These are phyloP conservation scores for Penicillium nucicola DNA, from an alignment of 495 filamentous ascomycete genomes.

Conservation along the genomic window DNA sequence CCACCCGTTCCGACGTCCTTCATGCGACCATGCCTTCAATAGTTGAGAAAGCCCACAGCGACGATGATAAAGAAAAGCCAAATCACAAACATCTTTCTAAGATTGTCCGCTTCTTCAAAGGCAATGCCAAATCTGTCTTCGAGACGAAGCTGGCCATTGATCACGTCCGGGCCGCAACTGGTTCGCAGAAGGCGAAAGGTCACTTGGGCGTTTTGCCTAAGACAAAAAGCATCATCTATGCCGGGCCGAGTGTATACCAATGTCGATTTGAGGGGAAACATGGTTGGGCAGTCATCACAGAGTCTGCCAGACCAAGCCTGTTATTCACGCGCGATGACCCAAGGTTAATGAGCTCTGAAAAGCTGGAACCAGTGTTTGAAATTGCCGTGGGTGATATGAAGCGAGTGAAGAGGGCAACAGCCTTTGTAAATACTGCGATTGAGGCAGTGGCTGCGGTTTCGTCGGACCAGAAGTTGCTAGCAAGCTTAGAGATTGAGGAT, in stretches of 20 bases:
- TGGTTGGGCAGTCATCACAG: conserved; percentile 37
- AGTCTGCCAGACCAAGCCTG: neutral
- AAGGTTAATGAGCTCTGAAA: neutral
- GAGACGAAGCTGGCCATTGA: conserved; percentile 63
- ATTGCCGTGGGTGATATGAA: neutral
- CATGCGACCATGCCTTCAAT: neutral
- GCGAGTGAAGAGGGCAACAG: neutral
- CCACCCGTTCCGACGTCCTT: no score
- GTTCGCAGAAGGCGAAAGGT: conserved; percentile 58
- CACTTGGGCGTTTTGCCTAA: conserved; percentile 61
- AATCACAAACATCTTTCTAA: neutral
- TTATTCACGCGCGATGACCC: neutral
- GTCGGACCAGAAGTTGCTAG: neutral
- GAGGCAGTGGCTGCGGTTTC: neutral
- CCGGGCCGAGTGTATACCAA: conserved; percentile 68
- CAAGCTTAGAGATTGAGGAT: conserved; percentile 1
- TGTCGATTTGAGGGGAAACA: conserved; percentile 60
- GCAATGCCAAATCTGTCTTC: conserved; percentile 55
- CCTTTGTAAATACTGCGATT: neutral
- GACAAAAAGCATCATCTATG: conserved; percentile 22
- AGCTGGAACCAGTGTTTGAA: neutral
- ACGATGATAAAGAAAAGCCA: conserved; percentile 2
- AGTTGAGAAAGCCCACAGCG: conserved; percentile 1
- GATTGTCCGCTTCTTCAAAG: conserved; percentile 61
- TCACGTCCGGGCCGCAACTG: conserved; percentile 54